phyloP scores from a whole-genome alignment of 257 asterid species.

The Orobanche coerulescens region DNA sequence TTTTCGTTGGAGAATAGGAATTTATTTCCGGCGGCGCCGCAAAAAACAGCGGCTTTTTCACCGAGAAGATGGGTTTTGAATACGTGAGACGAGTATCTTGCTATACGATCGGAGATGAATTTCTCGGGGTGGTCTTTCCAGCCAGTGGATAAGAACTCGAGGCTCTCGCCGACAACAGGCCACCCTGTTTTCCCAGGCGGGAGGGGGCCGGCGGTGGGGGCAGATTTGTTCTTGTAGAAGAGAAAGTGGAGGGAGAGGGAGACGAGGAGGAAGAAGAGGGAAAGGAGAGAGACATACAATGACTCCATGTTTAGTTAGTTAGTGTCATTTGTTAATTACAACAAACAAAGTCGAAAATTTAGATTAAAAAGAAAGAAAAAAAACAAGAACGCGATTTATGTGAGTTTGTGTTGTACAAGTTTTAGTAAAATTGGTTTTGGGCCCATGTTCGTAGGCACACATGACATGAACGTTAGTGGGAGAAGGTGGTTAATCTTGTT shows the following conservation, averaged over 20 bases:
- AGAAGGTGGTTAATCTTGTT: neutral
- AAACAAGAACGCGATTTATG: slow-evolving; percentile 6
- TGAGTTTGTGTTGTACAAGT: neutral
- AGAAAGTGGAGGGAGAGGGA: slow-evolving; percentile 46
- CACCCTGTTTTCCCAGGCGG: slow-evolving; percentile 44
- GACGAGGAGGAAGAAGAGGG: slow-evolving; percentile 33
- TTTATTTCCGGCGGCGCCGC: slow-evolving; percentile 47
- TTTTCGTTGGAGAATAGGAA: slow-evolving; percentile 58
- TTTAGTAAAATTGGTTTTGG: neutral
- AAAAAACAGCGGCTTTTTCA: slow-evolving; percentile 37
- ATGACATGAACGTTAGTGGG: neutral
- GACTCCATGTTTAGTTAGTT: slow-evolving; percentile 37
- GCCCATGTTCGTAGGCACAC: slow-evolving; percentile 24
- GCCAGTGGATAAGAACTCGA: slow-evolving; percentile 41
- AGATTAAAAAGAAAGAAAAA: neutral
- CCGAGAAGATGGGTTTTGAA: slow-evolving; percentile 46
- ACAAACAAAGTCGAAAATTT: neutral
- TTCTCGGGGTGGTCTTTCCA: slow-evolving; percentile 55
- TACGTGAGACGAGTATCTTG: slow-evolving; percentile 34
- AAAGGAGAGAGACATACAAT: slow-evolving; percentile 43
- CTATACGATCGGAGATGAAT: slow-evolving; percentile 43
- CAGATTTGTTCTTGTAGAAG: slow-evolving; percentile 39
- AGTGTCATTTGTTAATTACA: neutral
- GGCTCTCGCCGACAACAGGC: slow-evolving; percentile 48
- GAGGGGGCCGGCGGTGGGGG: slow-evolving; percentile 20